A percentile compares a stretch with the other conserved stretches of the same genome.
Evolutionary conservation across 1,284 basidiomycete genomes (phyloP).

Genomic region (Mycena sp.): DNA sequence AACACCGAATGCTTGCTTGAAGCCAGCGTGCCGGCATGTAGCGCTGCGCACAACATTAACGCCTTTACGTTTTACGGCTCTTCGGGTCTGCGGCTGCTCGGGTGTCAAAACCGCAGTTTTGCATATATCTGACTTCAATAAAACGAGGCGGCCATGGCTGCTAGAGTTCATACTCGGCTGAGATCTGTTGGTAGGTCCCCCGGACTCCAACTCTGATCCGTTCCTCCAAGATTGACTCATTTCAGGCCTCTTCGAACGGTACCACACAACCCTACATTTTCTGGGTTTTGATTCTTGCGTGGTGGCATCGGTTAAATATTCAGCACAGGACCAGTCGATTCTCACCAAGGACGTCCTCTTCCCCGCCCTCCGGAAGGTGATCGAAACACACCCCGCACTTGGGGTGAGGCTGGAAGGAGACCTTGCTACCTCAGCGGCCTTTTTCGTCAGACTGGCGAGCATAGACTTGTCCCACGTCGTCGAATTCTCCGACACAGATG

Average conservation of each 20-base stretch:
- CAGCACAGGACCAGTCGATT: conserved; percentile 16
- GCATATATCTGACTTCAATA: no score
- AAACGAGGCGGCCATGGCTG: no score
- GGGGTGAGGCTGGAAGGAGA: conserved; percentile 12
- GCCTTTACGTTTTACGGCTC: no score
- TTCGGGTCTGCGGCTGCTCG: no score
- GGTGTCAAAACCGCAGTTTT: no score
- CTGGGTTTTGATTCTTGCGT: conserved; percentile 46
- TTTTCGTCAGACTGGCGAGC: conserved; percentile 39
- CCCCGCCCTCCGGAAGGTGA: conserved; percentile 42
- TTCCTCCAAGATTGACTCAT: no score
- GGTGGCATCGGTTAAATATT: conserved; percentile 42
- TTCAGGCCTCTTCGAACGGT: conserved; percentile 48
- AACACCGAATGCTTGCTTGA: no score
- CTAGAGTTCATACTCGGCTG: no score
- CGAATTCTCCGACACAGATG: conserved; percentile 36
- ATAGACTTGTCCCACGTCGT: conserved; percentile 46
- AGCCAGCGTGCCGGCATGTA: no score
- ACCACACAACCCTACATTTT: conserved; percentile 40
- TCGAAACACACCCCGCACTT: conserved; percentile 29
- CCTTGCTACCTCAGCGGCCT: conserved; percentile 10
- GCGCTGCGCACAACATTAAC: no score
- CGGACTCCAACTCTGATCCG: no score
- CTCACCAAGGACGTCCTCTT: conserved; percentile 38
- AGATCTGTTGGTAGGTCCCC: no score